Evolutionary conservation across 495 filamentous ascomycete genomes (phyloP), one percentile per base, ranked within the genome.

Genomic region (Penicillium egyptiacum): DNA sequence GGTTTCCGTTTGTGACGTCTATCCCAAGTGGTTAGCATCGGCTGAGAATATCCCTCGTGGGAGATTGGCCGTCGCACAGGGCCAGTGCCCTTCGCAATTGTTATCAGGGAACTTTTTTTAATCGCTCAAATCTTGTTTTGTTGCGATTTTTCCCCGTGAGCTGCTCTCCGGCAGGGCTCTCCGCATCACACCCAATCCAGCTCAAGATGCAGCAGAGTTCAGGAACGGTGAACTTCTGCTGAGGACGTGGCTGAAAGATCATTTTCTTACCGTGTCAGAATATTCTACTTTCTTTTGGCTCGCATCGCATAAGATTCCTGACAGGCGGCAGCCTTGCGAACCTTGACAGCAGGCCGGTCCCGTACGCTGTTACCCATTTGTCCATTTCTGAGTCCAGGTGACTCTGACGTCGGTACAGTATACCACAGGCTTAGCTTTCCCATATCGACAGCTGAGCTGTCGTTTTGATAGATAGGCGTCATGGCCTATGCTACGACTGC

Each of bases 201-300:
- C 72, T 68, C 76, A 79, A 78, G 70, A 79, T 79, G 76, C 76
- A 77, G 76, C 75, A 77, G 69, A 78, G 68, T 77, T 73, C 72
- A 75, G 76, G 67, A 70, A 66, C 75, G 53, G 67, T 68, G 61
- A 59, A 67, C 68, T 63, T 71, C 69, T 73, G 70, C 68, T 75
- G 73, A 76, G 72, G 70, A 76, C 73, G 75, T 76, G 75, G 73
- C 71, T 74, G 69, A 71, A 71, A 58, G 65, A 72, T 71, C 59
- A 61, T 49, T 63, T 60, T 62, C 57, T 62, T 58, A 63, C 63
- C 61, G 66, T 70, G 69, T 70, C 70, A 64, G 64, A 72, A 65
- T 67, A 68, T 65, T 66, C 65, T 62, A 44, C 57, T 64, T 66
- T 50, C 37, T 55, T 58, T 53, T 60, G 68, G 67, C 71, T 73